Evolutionary conservation across 345 rosid genomes (phyloP), one percentile per base, ranked within the genome.

Genomic region (Pistacia atlantica): DNA sequence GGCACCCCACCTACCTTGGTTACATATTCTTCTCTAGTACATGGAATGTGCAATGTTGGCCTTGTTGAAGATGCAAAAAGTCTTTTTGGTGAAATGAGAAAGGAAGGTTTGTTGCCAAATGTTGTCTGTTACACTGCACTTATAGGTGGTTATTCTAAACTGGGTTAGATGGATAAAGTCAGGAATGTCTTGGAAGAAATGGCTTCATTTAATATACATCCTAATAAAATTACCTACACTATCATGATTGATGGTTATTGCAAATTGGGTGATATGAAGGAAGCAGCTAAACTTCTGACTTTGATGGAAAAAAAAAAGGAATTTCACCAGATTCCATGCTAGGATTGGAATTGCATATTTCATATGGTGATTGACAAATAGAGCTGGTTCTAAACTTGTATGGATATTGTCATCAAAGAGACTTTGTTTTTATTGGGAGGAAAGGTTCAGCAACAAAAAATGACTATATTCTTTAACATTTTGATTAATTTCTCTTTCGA

Each of bases 181-280:
- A 80, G 74, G 76, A 74, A 46, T 45, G 58, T 90, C 78, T 75
- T 88, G 83, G 85, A 71, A 78, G 95, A 92, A 80, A 93, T 93
- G 97, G 74, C 79, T 72, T 83, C 69, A 2, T 77, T 79, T 77
- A 73, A 82, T 65, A 74, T 93, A 76, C 71, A 75, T 60, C 95
- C 97, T 37, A 92, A 93, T 80, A 92, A 88, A 84, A 75, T 92
- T 65, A 93, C 97, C 46, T 93, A 93, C 80, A 92, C 97, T 11
- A 78, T 90, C 78, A 85, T 89, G 90, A 90, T 92, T 73, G 81
- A 83, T 74, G 96, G 90, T 20, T 83, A 84, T 80, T 82, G 90
- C 49, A 88, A 87, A 86, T 66, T 79, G 76, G 94, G 92, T 25
- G 80, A 92, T 74, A 81, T 81, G 80, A 80, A 81, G 74, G 87